Conservation (phyloP, 2,329 filamentous ascomycete species). For the Metarhizium brunneum region DNA sequence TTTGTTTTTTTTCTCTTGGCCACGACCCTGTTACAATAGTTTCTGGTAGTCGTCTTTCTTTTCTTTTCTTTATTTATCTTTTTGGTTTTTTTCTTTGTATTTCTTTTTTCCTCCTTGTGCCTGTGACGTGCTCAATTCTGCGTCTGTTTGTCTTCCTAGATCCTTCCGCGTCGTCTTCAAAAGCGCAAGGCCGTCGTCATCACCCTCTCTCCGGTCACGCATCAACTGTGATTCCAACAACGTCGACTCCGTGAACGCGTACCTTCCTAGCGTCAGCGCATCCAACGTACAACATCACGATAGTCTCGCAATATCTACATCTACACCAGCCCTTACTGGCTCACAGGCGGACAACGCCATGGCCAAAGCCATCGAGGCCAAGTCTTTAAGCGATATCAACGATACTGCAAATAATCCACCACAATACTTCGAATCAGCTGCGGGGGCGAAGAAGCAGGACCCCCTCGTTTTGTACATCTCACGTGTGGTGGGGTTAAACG, state of each 20-base stretch:
- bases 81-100: not conserved
- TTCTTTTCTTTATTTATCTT: not conserved
- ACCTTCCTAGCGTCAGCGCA: not conserved
- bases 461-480: constrained; percentile 80
- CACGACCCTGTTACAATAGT: not conserved
- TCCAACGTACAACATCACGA: not conserved
- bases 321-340: not conserved
- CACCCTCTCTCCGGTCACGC: not conserved
- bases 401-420: constrained; percentile 79
- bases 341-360: not conserved
- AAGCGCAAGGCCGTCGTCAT: not conserved
- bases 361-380: constrained; percentile 55
- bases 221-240: not conserved
- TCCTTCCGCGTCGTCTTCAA: not conserved
- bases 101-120: not conserved
- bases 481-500: constrained; percentile 81
- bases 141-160: not conserved
- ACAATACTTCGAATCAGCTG: constrained; percentile 68
- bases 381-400: constrained; percentile 72
- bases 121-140: not conserved
- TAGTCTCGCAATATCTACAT: not conserved
- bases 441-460: constrained; percentile 33
- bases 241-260: not conserved
- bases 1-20: not conserved
- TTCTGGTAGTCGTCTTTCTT: not conserved